Percentiles rank a stretch among this genome's conserved stretches.
phyloP scores from a whole-genome alignment of 768 basidiomycete genomes.

The Tricholoma hemisulphureum region DNA sequence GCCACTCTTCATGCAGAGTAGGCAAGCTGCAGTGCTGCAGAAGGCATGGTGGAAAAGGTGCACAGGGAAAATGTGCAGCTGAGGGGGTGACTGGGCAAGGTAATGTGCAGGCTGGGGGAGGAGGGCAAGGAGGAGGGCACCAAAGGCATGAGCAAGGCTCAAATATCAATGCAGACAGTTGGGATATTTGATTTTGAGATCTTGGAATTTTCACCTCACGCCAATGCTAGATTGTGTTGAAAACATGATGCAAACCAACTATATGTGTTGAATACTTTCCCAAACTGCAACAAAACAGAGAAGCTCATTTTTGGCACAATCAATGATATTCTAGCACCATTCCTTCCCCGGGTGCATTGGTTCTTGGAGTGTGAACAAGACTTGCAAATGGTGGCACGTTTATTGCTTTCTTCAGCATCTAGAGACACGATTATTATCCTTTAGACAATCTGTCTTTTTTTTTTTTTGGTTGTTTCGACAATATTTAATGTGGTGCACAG shows the following conservation, averaged over 20 bases:
- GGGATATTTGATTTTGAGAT: conserved; percentile 36
- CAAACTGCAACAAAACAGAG: conserved; percentile 25
- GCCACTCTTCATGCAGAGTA: conserved; percentile 8
- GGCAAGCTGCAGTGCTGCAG: neutral
- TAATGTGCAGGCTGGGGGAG: neutral
- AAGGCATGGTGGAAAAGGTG: neutral
- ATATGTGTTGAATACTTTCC: conserved; percentile 30
- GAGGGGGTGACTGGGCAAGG: conserved; percentile 6
- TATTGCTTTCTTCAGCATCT: no score
- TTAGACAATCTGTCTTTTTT: conserved; percentile 28
- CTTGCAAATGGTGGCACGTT: conserved; percentile 36
- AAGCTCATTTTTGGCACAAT: conserved; percentile 36
- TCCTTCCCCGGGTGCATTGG: conserved; percentile 39
- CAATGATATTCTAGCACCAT: conserved; percentile 33
- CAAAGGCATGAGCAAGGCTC: neutral
- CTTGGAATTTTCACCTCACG: conserved; percentile 15
- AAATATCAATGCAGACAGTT: conserved; percentile 15
- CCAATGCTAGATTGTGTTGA: conserved; percentile 18
- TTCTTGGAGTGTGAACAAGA: conserved; percentile 39
- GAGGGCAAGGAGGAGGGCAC: neutral
- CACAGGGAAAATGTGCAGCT: conserved; percentile 6
- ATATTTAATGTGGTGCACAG: no score
- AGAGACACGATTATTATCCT: conserved; percentile 33
- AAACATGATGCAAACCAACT: conserved; percentile 31
- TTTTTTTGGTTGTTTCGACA: no score